Percentiles rank a stretch among this genome's conserved stretches.
Evolutionary conservation across 2,329 filamentous ascomycete species (phyloP).

Genomic region (Fusarium ramigenum): DNA sequence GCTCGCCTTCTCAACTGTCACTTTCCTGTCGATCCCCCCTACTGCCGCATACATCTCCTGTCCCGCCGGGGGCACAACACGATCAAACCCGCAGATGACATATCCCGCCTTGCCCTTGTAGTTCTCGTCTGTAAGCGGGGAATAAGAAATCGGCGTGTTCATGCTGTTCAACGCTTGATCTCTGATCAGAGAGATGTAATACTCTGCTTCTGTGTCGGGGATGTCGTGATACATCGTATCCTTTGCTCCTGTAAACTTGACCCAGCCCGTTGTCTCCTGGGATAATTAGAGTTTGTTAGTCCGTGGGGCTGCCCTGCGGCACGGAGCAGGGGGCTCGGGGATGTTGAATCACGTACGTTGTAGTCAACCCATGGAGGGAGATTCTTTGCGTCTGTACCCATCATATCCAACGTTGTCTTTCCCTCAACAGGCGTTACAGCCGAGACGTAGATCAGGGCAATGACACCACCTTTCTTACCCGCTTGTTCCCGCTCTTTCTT

Average conservation of each 20-base stretch:
- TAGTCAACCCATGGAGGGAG: neutral
- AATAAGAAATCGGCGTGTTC: neutral
- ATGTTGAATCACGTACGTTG: neutral
- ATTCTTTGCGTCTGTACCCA: neutral
- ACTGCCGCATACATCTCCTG: constrained; percentile 3
- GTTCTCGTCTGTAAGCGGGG: neutral
- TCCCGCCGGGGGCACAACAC: neutral
- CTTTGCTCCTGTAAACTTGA: neutral
- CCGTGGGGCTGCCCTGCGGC: neutral
- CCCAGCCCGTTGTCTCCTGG: neutral
- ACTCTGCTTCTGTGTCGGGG: neutral
- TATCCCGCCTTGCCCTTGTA: neutral
- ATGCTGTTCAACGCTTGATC: neutral
- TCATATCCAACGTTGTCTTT: constrained; percentile 5
- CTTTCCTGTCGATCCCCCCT: neutral
- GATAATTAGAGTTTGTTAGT: neutral
- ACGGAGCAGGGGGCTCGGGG: fast-evolving
- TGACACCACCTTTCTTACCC: constrained; percentile 11
- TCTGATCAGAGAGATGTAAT: neutral
- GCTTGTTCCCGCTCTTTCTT: constrained; percentile 11
- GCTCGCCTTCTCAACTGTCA: neutral
- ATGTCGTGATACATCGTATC: constrained; percentile 14
- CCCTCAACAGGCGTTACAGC: neutral
- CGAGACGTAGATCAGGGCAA: constrained; percentile 18
- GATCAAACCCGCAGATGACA: constrained; percentile 2